Evolutionary conservation across 352 stramenopile species (phyloP).

Genomic region (Ophiocytium majus): DNA sequence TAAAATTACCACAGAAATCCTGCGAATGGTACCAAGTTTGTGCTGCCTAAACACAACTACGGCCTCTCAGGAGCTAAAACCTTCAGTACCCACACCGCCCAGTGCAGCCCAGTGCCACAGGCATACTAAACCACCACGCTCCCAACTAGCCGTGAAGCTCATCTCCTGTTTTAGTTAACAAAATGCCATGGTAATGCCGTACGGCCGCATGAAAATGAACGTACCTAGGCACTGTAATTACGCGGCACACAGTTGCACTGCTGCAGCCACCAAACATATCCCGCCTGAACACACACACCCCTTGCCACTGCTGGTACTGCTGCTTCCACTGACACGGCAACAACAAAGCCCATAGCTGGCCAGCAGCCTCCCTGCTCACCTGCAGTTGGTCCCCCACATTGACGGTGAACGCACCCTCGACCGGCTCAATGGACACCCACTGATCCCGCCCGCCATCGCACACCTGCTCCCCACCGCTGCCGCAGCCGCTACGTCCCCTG

Average conservation of each 20-base stretch:
- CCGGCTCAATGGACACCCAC: constrained; percentile 65
- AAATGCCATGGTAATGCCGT: too few relatives aligned
- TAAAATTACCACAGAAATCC: too few relatives aligned
- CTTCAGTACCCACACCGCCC: not conserved
- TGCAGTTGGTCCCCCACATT: constrained; percentile 75
- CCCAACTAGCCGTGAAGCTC: too few relatives aligned
- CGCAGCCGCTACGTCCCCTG: not conserved
- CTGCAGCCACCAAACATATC: not conserved
- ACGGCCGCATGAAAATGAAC: too few relatives aligned
- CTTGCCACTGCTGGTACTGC: not conserved
- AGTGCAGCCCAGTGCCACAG: not conserved
- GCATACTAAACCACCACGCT: not conserved
- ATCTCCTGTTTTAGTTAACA: too few relatives aligned
- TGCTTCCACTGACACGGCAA: not conserved
- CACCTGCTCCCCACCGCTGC: too few relatives aligned
- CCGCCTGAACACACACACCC: not conserved
- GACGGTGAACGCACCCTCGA: constrained; percentile 67
- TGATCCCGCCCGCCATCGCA: constrained; percentile 52
- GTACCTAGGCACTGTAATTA: too few relatives aligned
- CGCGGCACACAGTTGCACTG: too few relatives aligned
- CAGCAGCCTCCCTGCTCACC: constrained; percentile 11
- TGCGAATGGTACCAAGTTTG: too few relatives aligned
- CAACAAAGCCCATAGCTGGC: not conserved
- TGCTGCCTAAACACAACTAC: too few relatives aligned
- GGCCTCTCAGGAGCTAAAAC: not conserved